Percentiles rank a stretch among this genome's conserved stretches.
phyloP scores from a whole-genome alignment of 2,329 filamentous ascomycete genomes.

The Sporothrix phasma region DNA sequence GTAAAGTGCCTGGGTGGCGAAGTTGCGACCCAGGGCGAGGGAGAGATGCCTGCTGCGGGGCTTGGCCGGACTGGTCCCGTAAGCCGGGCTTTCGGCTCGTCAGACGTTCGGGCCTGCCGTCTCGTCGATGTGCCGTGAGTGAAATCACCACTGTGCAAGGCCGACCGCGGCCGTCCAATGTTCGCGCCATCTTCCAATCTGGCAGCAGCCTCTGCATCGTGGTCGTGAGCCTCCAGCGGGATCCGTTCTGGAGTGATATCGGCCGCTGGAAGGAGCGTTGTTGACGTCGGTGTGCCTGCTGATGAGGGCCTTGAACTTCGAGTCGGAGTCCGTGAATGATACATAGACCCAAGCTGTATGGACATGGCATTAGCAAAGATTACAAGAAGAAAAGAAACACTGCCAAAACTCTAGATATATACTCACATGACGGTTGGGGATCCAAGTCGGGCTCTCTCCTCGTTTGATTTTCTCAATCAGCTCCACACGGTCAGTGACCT shows the following conservation, averaged over 20 bases:
- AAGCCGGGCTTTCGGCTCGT: not conserved
- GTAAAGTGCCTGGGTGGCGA: constrained; percentile 46
- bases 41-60: constrained; percentile 11
- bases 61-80: not conserved
- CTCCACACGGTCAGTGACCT: constrained; percentile 56
- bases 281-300: constrained; percentile 25
- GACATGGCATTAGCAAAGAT: not conserved
- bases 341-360: constrained; percentile 32
- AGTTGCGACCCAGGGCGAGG: constrained; percentile 39
- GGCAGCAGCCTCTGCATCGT: constrained; percentile 30
- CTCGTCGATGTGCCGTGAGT: constrained; percentile 29
- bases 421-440: constrained; percentile 52
- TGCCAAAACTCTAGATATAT: not conserved
- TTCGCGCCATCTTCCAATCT: constrained; percentile 46
- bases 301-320: constrained; percentile 29
- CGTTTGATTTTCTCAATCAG: constrained; percentile 78
- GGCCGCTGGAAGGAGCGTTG: constrained; percentile 34
- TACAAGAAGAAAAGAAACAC: not conserved
- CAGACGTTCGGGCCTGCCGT: not conserved
- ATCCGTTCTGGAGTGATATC: constrained; percentile 40
- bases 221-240: constrained; percentile 20
- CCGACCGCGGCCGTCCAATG: constrained; percentile 75
- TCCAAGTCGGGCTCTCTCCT: constrained; percentile 66
- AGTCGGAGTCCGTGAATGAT: constrained; percentile 30
- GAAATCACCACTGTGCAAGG: constrained; percentile 58